Base-by-base conservation (phyloP, 2,329 filamentous ascomycete genomes). In the Ascochyta koolunga region DNA sequence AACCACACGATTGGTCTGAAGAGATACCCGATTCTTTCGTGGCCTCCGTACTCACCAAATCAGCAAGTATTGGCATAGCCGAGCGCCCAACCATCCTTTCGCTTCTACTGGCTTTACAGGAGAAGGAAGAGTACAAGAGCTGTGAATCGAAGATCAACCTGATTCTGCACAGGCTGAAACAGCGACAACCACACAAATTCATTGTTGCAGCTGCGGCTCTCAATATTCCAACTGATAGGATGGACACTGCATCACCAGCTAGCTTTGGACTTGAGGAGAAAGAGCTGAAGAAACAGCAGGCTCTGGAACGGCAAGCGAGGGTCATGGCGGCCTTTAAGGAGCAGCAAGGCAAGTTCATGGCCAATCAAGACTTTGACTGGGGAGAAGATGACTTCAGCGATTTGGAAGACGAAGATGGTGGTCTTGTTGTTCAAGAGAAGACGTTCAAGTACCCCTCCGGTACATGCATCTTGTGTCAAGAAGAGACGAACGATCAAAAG, bases 291-390 rank as follows among this genome's bases (percentile, higher is more conserved):
- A 99, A 97, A 81, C 89, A 90, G 75, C 90, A 93, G 46, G 95
- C 95, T 0, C 78, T 93, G 35, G 93, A 92, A 65, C 86, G 95
- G 19, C 93, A 98, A 75, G 93, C 93, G 2, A 89, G 87, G 68
- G 91, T 99, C 27, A 97, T 99, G 93, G 95, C 93, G 1, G 92
- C 97, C 70, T 97, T 99, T 76, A 95, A 98, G 72, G 89, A 96
- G 70, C 93, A 99, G 70, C 96, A 98, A 72, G 93, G 96, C 76
- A 95, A 86, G 66, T 99, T 99, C 76, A 79, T 99, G 77, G 89
- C 91, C 51, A 95, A 89, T 60, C 93, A 97, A 73, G 89, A 87
- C 36, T 84, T 96, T 56, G 90, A 96, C 73, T 96, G 91, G 89
- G 92, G 90, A 13, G 89, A 95, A 55, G 84, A 91, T 44, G 90